Conservation (phyloP, 176 grass and related monocot species). For the Raddia distichophylla region DNA sequence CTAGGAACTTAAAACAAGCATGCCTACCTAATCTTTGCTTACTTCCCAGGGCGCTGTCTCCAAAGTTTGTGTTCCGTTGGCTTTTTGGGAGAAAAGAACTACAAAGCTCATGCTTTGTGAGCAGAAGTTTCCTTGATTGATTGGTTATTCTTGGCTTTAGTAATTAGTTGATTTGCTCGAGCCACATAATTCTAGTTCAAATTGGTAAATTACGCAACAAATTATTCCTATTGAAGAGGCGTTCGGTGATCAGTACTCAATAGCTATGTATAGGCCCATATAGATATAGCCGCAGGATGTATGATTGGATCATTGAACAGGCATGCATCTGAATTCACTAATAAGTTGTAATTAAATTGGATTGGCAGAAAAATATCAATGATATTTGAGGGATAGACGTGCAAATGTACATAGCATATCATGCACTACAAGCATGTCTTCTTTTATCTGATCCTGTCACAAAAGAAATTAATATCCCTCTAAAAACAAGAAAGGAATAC, state of each 20-base stretch:
- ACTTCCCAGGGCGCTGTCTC: slow-evolving; percentile 86
- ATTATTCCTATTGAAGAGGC: slow-evolving; percentile 19
- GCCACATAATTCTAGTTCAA: slow-evolving; percentile 32
- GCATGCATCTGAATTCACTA: not conserved
- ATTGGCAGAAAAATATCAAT: not conserved
- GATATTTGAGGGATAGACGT: slow-evolving; percentile 2
- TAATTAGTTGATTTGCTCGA: slow-evolving; percentile 26
- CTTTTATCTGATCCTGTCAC: slow-evolving; percentile 38
- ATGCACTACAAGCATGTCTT: not conserved
- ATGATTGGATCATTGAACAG: not conserved
- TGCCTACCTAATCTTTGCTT: slow-evolving; percentile 73
- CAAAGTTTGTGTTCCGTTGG: slow-evolving; percentile 58
- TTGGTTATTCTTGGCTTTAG: slow-evolving; percentile 43
- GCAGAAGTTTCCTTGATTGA: slow-evolving; percentile 50
- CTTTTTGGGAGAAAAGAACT: slow-evolving; percentile 37
- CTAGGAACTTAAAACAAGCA: slow-evolving; percentile 38
- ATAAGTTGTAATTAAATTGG: not conserved
- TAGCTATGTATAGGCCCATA: not conserved
- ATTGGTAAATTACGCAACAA: slow-evolving; percentile 24
- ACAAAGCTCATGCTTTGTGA: slow-evolving; percentile 48
- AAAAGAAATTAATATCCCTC: slow-evolving; percentile 28
- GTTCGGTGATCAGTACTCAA: slow-evolving; percentile 1
- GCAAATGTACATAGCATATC: not conserved
- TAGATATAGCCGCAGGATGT: not conserved
- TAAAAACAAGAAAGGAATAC: not conserved